Conservation (phyloP, 192 early-diverging fungal genomes). For the Linnemannia exigua region DNA sequence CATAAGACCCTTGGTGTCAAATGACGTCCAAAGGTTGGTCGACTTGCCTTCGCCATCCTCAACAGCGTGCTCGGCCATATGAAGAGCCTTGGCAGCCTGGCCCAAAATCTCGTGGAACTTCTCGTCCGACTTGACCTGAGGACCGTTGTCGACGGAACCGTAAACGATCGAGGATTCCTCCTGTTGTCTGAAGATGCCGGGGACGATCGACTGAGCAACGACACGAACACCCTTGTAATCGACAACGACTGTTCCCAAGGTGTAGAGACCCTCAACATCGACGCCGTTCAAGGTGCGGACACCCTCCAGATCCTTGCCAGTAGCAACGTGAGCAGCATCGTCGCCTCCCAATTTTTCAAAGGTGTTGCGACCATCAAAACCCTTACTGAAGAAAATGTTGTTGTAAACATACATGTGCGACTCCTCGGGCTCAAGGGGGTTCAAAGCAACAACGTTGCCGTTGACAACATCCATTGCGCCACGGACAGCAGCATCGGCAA, state of each 20-base stretch:
- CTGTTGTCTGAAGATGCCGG: constrained; percentile 79
- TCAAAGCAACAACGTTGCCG: constrained; percentile 81
- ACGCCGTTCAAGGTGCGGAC: constrained; percentile 81
- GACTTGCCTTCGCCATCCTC: constrained; percentile 74
- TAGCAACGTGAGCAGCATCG: constrained; percentile 92
- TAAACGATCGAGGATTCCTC: constrained; percentile 89
- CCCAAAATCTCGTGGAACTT: constrained; percentile 83
- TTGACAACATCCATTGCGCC: constrained; percentile 90
- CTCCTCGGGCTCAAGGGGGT: constrained; percentile 81
- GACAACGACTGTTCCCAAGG: constrained; percentile 90
- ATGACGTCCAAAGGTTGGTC: constrained; percentile 80
- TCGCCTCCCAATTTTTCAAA: constrained; percentile 88
- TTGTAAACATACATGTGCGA: constrained; percentile 93
- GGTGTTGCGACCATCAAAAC: constrained; percentile 87
- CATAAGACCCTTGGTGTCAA: constrained; percentile 93
- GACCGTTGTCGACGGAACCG: constrained; percentile 90
- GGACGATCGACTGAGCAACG: constrained; percentile 95
- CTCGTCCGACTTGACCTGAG: constrained; percentile 74
- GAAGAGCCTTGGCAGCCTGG: constrained; percentile 82
- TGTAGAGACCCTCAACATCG: constrained; percentile 86
- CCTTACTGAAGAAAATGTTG: constrained; percentile 96
- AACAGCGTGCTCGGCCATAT: constrained; percentile 86
- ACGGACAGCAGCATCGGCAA: constrained; percentile 89
- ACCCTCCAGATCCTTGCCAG: constrained; percentile 96
- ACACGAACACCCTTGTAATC: constrained; percentile 94